A percentile compares a stretch with the other conserved stretches of the same genome.
Conservation (phyloP, 2,329 filamentous ascomycete genomes). For the Aspergillus ruber region DNA sequence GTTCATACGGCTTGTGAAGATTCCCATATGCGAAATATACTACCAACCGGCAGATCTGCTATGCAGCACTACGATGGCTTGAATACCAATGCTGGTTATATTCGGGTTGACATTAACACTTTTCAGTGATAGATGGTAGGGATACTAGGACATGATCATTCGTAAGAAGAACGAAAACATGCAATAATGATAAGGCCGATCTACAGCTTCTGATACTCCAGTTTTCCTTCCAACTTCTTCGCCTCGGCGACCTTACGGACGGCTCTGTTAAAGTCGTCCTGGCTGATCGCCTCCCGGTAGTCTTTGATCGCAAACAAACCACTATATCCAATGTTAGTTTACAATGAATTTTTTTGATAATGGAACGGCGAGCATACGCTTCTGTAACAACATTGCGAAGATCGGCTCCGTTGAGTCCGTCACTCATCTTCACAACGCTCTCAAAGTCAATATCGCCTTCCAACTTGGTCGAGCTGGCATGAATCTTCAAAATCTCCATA, state of each 20-base stretch:
- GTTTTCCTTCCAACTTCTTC: conserved; percentile 97
- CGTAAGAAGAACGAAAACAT: conserved; percentile 2
- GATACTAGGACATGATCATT: conserved; percentile 11
- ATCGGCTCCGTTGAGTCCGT: conserved; percentile 95
- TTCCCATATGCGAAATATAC: no score
- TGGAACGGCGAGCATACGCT: conserved; percentile 61
- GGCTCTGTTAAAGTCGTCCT: conserved; percentile 99
- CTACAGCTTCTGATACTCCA: conserved; percentile 94
- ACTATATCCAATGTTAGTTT: conserved; percentile 41
- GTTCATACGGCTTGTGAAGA: no score
- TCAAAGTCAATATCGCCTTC: conserved; percentile 98
- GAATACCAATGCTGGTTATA: background rate
- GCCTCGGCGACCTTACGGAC: conserved; percentile 94
- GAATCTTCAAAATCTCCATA: conserved; percentile 96
- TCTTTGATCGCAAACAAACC: conserved; percentile 98
- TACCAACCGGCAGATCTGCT: no score
- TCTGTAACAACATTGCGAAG: conserved; percentile 96
- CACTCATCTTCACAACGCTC: conserved; percentile 99
- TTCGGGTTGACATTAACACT: conserved; percentile 1
- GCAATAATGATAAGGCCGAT: conserved; percentile 8
- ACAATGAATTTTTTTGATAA: background rate
- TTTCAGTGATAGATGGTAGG: background rate
- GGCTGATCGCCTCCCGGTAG: conserved; percentile 90
- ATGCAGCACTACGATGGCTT: background rate
- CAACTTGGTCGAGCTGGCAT: conserved; percentile 74